These are phyloP conservation scores for Penicillium simplicissimum DNA, from an alignment of 495 filamentous ascomycete species.

Conservation along the genomic window DNA sequence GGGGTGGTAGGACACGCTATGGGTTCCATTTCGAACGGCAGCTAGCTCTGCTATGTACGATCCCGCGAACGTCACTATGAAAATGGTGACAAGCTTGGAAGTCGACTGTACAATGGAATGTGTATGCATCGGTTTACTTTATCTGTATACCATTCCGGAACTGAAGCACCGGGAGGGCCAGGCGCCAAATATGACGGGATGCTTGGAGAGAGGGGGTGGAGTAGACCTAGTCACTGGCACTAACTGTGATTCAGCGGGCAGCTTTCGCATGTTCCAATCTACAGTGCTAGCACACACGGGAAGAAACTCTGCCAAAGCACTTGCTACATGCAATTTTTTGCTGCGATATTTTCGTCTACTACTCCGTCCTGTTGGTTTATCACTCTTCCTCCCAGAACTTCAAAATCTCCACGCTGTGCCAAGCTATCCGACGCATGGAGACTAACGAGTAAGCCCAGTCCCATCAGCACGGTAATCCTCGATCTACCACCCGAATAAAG, in stretches of 20 bases:
- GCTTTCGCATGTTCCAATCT: constrained; percentile 27
- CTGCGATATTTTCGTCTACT: background rate
- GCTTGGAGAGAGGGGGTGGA: constrained; percentile 1
- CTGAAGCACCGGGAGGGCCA: background rate
- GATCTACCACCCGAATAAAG: constrained; percentile 8
- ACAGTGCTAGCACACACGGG: constrained; percentile 22
- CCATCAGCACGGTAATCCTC: background rate
- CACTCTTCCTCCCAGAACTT: too few species aligned
- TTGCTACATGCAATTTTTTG: background rate
- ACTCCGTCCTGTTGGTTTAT: background rate
- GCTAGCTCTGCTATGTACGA: background rate
- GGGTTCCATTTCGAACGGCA: background rate
- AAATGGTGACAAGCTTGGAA: background rate
- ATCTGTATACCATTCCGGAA: background rate
- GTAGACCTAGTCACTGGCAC: constrained; percentile 12
- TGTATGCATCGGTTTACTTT: background rate
- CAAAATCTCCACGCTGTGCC: background rate
- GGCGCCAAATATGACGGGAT: background rate
- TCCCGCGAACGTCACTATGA: background rate
- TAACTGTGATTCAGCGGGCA: constrained; percentile 23
- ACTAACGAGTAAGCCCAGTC: constrained; percentile 1
- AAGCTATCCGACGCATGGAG: background rate
- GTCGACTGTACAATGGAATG: too few species aligned
- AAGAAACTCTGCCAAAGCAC: constrained; percentile 3
- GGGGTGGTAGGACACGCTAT: constrained; percentile 2